A percentile compares a stretch with the other conserved stretches of the same genome.
Evolutionary conservation across 2,329 filamentous ascomycete genomes (phyloP).

Genomic region (Aspergillus fumigatiaffinis): DNA sequence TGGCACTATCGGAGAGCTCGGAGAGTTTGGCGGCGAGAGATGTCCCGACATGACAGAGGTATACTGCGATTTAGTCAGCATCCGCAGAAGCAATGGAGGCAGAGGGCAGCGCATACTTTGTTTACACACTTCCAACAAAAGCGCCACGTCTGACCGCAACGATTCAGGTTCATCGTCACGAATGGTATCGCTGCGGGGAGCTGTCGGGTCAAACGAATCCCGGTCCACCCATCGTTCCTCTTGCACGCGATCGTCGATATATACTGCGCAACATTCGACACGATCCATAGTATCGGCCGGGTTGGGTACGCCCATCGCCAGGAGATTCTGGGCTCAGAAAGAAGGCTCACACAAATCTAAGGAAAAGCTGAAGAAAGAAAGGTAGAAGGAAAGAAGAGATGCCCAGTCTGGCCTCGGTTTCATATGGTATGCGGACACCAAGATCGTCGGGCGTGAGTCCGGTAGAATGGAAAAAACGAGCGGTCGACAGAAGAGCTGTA

Average conservation of each 20-base stretch:
- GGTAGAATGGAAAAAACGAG: slow-evolving; percentile 8
- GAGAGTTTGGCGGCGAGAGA: slow-evolving; percentile 52
- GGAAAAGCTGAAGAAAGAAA: slow-evolving; percentile 5
- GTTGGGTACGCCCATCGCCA: slow-evolving; percentile 16
- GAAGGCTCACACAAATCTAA: slow-evolving; percentile 7
- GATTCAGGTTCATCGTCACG: slow-evolving; percentile 41
- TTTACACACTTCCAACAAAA: slow-evolving; percentile 49
- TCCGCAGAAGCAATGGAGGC: slow-evolving; percentile 11
- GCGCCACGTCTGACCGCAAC: slow-evolving; percentile 47
- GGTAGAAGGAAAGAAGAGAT: slow-evolving; percentile 3
- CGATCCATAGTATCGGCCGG: slow-evolving; percentile 36
- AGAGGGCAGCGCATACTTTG: slow-evolving; percentile 42
- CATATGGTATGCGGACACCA: slow-evolving; percentile 22
- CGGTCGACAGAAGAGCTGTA: slow-evolving; percentile 7
- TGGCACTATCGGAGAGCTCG: slow-evolving; percentile 47
- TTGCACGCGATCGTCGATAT: slow-evolving; percentile 44
- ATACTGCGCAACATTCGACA: slow-evolving; percentile 42
- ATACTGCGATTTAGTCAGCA: slow-evolving; percentile 39
- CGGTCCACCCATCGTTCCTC: slow-evolving; percentile 43
- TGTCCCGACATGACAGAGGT: slow-evolving; percentile 50
- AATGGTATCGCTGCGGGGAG: slow-evolving; percentile 22
- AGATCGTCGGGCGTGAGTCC: slow-evolving; percentile 5
- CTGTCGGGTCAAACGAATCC: slow-evolving; percentile 25
- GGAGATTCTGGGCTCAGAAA: slow-evolving; percentile 9
- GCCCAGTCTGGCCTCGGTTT: slow-evolving; percentile 18